Conservation (phyloP, 73 alveolate species). For the Uronychia setigera region DNA sequence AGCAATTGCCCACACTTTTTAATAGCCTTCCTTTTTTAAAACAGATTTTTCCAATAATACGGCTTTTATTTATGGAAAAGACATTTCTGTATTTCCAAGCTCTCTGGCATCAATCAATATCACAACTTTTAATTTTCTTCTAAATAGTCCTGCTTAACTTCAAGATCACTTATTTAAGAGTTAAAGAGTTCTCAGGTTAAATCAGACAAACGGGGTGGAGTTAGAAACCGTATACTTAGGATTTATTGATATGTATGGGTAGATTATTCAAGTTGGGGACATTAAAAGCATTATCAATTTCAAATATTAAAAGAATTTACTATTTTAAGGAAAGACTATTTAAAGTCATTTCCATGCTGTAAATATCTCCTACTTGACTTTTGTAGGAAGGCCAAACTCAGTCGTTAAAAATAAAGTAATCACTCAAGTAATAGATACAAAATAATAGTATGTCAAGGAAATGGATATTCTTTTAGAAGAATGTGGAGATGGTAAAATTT, state of each 20-base stretch:
- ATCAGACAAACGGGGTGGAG: not conserved
- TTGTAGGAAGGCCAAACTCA: not conserved
- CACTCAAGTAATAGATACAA: no score
- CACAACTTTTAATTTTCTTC: not conserved
- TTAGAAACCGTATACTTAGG: not conserved
- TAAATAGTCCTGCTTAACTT: not conserved
- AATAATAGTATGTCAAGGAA: not conserved
- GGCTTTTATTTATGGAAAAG: not conserved
- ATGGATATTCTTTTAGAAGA: not conserved
- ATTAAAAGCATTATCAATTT: no score
- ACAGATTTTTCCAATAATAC: not conserved
- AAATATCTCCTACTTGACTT: no score
- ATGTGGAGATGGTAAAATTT: not conserved
- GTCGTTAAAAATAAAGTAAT: not conserved
- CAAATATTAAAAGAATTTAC: no score
- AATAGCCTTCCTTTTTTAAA: not conserved
- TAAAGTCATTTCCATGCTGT: not conserved
- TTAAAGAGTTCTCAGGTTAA: not conserved
- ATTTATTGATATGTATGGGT: not conserved
- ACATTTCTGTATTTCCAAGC: not conserved
- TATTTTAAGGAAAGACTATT: no score
- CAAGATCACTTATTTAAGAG: not conserved
- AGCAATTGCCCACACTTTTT: not conserved
- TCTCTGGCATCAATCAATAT: not conserved
- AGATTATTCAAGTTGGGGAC: not conserved